Evolutionary conservation across 179 eudicot genomes (phyloP), one percentile per base, ranked within the genome.

Genomic region (Sideroxylon spinosum): DNA sequence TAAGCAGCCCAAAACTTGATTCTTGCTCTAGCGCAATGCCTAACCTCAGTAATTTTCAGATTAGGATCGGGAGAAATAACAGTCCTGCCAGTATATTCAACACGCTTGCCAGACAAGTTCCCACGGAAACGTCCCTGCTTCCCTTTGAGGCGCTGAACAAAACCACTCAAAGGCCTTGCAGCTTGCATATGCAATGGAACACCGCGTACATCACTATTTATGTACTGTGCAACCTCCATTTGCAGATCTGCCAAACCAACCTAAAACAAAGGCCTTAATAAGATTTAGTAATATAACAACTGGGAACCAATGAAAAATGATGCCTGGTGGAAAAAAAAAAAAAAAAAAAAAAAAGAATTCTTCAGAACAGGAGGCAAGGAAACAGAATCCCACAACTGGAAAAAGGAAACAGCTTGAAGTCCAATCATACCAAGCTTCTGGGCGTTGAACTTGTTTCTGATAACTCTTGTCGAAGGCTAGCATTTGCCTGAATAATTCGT

Each of bases 111-210:
- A 37, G 96, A 94, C 75, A 96, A 83, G 80, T 96, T 96, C 55
- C 90, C 92, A 63, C 99, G 98, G 75, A 96, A 96, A n/a, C 99
- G 91, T 61, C 99, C 99, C 84, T 94, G 96, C 84, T 96, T 94
- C 73, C 99, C 99, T 83, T 94, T 96, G 61, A 96, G 91, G 46
- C 98, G 96, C 85, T 96, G 99, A 81, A 92, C 90, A 85, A 96
- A 85, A 73, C 99, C 99, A 83, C 86, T 83, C 85, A 89, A 76
- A 78, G 88, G 85, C 83, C 82, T 93, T 37, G 66, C 68, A 57
- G 84, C 84, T 71, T 77, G 86, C 87, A 67, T 81, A 79, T 65
- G 74, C 53, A 56, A 67, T 71, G 83, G 80, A 73, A 82, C 78
- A 65, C 90, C 91, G 81, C 94, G 94, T 60, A 86, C 93, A 46